Conservation (phyloP, 805 yeast genomes). For the Saccharomyces jurei region DNA sequence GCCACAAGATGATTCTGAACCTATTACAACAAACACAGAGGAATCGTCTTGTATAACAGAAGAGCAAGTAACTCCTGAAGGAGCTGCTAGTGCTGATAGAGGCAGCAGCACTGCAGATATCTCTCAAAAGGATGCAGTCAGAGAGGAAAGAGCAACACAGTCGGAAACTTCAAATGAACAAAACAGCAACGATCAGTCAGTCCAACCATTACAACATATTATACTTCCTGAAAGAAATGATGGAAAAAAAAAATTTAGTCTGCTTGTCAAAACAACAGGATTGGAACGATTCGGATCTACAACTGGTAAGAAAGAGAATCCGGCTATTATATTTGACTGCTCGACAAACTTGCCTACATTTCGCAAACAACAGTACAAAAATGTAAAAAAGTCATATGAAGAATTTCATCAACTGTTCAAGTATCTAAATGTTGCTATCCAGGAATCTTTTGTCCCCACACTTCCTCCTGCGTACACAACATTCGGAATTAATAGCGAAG, state of each 20-base stretch:
- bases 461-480: slow-evolving; percentile 69
- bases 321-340: slow-evolving; percentile 67
- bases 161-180: slow-evolving; percentile 3
- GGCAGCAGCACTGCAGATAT: neutral
- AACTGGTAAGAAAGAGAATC: slow-evolving; percentile 60
- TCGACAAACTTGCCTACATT: slow-evolving; percentile 65
- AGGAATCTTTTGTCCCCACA: slow-evolving; percentile 90
- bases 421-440: slow-evolving; percentile 70
- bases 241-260: slow-evolving; percentile 25
- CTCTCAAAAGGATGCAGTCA: neutral
- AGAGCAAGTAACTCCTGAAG: neutral
- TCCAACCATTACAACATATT: slow-evolving; percentile 1
- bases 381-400: slow-evolving; percentile 68
- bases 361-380: slow-evolving; percentile 61
- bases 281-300: slow-evolving; percentile 56
- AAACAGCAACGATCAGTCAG: neutral
- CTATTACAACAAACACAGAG: slow-evolving; percentile 6
- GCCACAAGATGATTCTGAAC: slow-evolving; percentile 24
- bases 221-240: slow-evolving; percentile 1
- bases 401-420: slow-evolving; percentile 72
- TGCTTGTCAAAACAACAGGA: slow-evolving; percentile 52
- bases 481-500: slow-evolving; percentile 78
- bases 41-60: neutral
- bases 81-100: slow-evolving; percentile 2
- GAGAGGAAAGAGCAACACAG: slow-evolving; percentile 5